These are phyloP conservation scores for Xerocomellus chrysenteron DNA, from an alignment of 768 basidiomycete genomes.

Conservation along the genomic window DNA sequence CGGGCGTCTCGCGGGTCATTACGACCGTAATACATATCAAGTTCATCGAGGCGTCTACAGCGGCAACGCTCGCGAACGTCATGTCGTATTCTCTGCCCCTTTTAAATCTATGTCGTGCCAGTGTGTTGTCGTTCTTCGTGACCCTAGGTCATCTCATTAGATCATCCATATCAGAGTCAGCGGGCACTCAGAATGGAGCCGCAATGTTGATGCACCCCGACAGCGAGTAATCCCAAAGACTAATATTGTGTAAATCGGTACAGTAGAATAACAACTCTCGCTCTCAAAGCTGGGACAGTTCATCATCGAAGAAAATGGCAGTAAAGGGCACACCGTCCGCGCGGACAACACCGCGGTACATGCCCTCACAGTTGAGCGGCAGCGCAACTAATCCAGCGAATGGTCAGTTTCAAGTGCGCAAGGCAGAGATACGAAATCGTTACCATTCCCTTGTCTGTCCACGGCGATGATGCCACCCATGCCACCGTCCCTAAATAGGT, in stretches of 20 bases:
- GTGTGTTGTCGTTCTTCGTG: no score
- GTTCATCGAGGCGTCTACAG: no score
- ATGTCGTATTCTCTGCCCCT: no score
- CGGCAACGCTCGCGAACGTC: no score
- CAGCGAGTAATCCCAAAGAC: background rate
- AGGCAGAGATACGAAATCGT: slow-evolving; percentile 8
- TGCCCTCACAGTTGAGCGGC: slow-evolving; percentile 74
- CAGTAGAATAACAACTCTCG: background rate
- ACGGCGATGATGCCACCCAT: slow-evolving; percentile 75
- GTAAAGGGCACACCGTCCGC: slow-evolving; percentile 69
- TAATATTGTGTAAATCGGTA: background rate
- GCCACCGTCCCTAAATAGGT: slow-evolving; percentile 58
- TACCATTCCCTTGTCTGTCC: slow-evolving; percentile 69
- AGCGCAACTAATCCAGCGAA: slow-evolving; percentile 51
- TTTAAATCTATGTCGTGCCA: no score
- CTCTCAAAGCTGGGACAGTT: slow-evolving; percentile 27
- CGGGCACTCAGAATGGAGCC: background rate
- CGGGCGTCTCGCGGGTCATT: background rate
- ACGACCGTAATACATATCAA: no score
- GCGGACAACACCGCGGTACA: slow-evolving; percentile 78
- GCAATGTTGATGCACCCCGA: background rate
- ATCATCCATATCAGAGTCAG: background rate
- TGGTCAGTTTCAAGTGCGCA: background rate
- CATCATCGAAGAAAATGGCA: slow-evolving; percentile 77
- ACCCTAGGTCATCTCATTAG: no score